Conservation (phyloP, 495 filamentous ascomycete genomes). For the Aspergillus wentii region DNA sequence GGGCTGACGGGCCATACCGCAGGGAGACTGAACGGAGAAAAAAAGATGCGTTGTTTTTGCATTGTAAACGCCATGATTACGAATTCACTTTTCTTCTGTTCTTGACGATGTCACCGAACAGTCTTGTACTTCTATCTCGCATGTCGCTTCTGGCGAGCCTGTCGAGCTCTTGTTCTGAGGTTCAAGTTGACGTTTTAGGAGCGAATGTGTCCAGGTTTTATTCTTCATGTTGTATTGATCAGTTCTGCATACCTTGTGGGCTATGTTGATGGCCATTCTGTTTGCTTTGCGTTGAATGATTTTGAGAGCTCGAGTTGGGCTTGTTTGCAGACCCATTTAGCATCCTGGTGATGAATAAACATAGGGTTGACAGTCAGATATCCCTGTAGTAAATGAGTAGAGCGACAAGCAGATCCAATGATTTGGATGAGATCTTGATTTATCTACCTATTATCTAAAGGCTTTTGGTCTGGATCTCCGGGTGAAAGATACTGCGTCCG, state of each 20-base stretch:
- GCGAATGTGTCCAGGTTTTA: neutral
- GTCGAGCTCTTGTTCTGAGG: conserved; percentile 3
- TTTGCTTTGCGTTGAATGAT: conserved; percentile 6
- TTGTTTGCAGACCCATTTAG: conserved; percentile 20
- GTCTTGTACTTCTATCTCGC: conserved; percentile 18
- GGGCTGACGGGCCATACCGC: too few relatives aligned
- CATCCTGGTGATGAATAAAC: conserved; percentile 22
- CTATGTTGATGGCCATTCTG: conserved; percentile 4
- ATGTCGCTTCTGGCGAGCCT: conserved; percentile 6
- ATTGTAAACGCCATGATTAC: conserved; percentile 16
- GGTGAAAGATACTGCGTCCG: too few relatives aligned
- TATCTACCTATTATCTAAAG: too few relatives aligned
- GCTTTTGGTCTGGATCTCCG: too few relatives aligned
- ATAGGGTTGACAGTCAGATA: too few relatives aligned
- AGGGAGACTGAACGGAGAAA: conserved; percentile 3
- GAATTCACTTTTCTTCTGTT: conserved; percentile 17
- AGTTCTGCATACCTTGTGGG: conserved; percentile 1
- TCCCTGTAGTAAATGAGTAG: too few relatives aligned
- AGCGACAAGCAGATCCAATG: too few relatives aligned
- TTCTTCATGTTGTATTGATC: conserved; percentile 4
- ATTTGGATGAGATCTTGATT: too few relatives aligned
- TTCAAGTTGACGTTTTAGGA: conserved; percentile 1
- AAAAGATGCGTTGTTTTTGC: conserved; percentile 6
- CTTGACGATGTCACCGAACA: conserved; percentile 7
- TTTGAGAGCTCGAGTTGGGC: neutral